These are phyloP conservation scores for Phytophthora fragariae DNA, from an alignment of 352 stramenopile genomes.

Conservation along the genomic window DNA sequence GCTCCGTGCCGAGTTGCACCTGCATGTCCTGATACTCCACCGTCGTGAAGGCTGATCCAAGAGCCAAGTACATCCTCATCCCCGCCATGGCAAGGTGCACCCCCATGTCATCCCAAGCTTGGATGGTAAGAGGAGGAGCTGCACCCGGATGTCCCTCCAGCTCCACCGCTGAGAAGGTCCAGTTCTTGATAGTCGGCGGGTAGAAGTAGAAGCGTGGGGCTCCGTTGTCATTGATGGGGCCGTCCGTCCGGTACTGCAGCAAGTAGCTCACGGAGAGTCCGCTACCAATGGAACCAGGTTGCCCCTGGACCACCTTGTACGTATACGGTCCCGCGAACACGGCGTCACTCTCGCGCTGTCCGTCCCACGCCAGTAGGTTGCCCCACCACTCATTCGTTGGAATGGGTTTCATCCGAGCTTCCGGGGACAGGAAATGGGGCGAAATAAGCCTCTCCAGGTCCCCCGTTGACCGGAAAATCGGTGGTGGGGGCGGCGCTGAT, in stretches of 20 bases:
- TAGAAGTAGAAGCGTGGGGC: slow-evolving; percentile 90
- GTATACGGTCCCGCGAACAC: slow-evolving; percentile 80
- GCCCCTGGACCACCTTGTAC: slow-evolving; percentile 54
- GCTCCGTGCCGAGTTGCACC: slow-evolving; percentile 68
- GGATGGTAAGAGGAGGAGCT: slow-evolving; percentile 48
- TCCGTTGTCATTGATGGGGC: slow-evolving; percentile 78
- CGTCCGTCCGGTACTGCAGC: slow-evolving; percentile 73
- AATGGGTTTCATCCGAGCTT: slow-evolving; percentile 45
- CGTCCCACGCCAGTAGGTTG: slow-evolving; percentile 77
- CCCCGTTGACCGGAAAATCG: slow-evolving; percentile 57
- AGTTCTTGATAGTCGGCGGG: slow-evolving; percentile 75
- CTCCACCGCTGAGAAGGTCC: slow-evolving; percentile 72
- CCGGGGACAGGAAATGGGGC: slow-evolving; percentile 50
- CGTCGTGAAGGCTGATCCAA: slow-evolving; percentile 84
- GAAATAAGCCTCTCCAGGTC: slow-evolving; percentile 60
- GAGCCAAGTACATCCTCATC: slow-evolving; percentile 66
- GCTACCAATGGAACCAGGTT: slow-evolving; percentile 45
- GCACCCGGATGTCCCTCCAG: slow-evolving; percentile 26
- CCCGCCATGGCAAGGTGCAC: slow-evolving; percentile 56
- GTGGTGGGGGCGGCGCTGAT: slow-evolving; percentile 35
- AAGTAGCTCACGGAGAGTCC: slow-evolving; percentile 77
- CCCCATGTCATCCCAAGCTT: slow-evolving; percentile 81
- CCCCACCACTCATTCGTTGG: slow-evolving; percentile 90
- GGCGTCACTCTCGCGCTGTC: slow-evolving; percentile 68
- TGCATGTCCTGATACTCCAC: slow-evolving; percentile 75